Evolutionary conservation across 257 asterid species (phyloP), one percentile per base, ranked within the genome.

Genomic region (Capsicum chinense): DNA sequence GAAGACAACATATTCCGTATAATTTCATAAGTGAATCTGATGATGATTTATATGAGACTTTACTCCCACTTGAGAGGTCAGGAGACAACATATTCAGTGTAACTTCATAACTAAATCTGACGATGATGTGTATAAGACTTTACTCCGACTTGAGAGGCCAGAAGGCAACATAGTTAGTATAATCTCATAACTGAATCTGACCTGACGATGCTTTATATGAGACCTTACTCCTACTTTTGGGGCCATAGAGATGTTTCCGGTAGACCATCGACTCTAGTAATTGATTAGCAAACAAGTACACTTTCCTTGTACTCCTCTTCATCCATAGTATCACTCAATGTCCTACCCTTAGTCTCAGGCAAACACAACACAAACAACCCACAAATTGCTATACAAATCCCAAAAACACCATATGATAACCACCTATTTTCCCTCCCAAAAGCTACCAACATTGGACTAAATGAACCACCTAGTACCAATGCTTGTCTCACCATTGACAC

Each of bases 401-500:
- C 89, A 79, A 86, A 84, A 69, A 86, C 69, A 7, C 88, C 89
- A 60, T 82, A 88, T 9, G 79, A 82, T 42, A 79, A 44, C 64
- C 68, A 10, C 83, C 84, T 81, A 50, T 56, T 85, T 60, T 3
- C 19, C 26, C 85, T 52, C 12, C 88, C 87, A 16, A 69, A 66
- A 1, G 87, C 91, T 39, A 66, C 86, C 62, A 85, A 52, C 66
- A 85, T 83, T 17, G 89, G 90, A 73, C 87, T 57, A 7, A 89
- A n/a, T 39, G 83, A 78, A 21, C 91, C 91, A 79, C 88, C 84
- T 47, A 85, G 56, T 4, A 73, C 47, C 37, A 39, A 39, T 3
- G 87, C 87, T 54, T 83, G 87, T 84, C 90, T 54, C 81, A 83
- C 86, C 83, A 87, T 76, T 8, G 91, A 42, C 85, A 87, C 67